Evolutionary conservation across 2,329 filamentous ascomycete species (phyloP).

Genomic region (Alternaria ethzedia): DNA sequence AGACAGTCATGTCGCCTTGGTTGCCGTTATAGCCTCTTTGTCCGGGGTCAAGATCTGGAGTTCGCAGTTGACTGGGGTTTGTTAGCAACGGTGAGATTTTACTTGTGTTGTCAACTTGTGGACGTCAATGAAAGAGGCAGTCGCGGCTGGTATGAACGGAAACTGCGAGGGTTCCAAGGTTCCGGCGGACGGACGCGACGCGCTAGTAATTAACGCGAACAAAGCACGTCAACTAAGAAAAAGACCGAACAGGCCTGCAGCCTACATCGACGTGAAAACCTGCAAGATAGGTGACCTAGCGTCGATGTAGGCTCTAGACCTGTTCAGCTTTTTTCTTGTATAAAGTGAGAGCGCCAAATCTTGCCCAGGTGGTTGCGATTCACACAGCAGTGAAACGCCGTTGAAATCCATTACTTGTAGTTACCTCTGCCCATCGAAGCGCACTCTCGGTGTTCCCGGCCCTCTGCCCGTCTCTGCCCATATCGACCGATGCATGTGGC

Average conservation of each 20-base stretch:
- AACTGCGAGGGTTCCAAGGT: constrained; percentile 1
- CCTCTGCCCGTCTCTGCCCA: constrained; percentile 18
- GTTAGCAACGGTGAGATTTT: constrained; percentile 17
- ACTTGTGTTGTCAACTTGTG: constrained; percentile 2
- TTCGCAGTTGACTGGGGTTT: constrained; percentile 17
- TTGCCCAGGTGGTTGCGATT: not conserved
- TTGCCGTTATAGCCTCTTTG: not conserved
- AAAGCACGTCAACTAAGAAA: not conserved
- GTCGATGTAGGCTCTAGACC: not conserved
- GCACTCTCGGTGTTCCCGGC: not conserved
- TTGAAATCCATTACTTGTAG: constrained; percentile 14
- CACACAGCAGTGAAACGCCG: constrained; percentile 5
- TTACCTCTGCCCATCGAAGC: constrained; percentile 28
- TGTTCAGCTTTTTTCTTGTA: not conserved
- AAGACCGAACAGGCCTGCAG: not conserved
- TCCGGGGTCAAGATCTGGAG: not conserved
- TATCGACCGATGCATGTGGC: constrained; percentile 23
- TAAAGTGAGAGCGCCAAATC: not conserved
- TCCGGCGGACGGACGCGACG: constrained; percentile 26
- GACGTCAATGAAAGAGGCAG: constrained; percentile 7
- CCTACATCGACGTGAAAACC: not conserved
- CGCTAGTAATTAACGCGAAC: constrained; percentile 27
- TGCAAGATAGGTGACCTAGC: not conserved
- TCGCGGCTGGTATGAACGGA: constrained; percentile 15
- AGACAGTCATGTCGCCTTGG: constrained; percentile 54